These are phyloP conservation scores for Paecilomyces sp. DNA, from an alignment of 2,329 filamentous ascomycete genomes.

Conservation along the genomic window DNA sequence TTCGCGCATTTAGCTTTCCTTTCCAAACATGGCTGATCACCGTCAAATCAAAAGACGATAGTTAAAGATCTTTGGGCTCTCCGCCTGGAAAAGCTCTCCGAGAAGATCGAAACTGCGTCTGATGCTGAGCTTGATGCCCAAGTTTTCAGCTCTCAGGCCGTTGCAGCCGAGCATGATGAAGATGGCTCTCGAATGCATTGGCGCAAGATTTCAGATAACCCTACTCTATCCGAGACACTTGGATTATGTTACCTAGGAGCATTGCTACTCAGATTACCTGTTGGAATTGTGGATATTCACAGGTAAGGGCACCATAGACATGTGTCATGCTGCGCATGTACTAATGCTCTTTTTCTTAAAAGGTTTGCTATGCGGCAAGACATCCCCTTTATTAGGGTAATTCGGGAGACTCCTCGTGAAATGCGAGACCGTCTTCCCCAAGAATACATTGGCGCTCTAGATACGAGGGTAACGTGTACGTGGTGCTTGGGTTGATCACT, in stretches of 20 bases:
- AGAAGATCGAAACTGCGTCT: slow-evolving; percentile 32
- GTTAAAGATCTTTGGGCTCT: slow-evolving; percentile 82
- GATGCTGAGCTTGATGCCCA: slow-evolving; percentile 34
- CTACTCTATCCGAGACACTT: slow-evolving; percentile 67
- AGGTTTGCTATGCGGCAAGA: slow-evolving; percentile 56
- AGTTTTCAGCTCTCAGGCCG: slow-evolving; percentile 54
- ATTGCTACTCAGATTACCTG: slow-evolving; percentile 66
- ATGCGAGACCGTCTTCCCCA: slow-evolving; percentile 39
- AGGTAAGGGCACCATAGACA: slow-evolving; percentile 20
- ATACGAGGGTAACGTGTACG: slow-evolving; percentile 26
- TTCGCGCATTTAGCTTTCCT: not conserved
- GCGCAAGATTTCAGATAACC: slow-evolving; percentile 38
- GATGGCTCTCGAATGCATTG: slow-evolving; percentile 25
- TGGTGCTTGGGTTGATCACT: not conserved
- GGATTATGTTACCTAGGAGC: slow-evolving; percentile 73
- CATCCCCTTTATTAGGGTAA: slow-evolving; percentile 63
- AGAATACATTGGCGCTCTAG: slow-evolving; percentile 32
- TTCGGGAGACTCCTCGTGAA: slow-evolving; percentile 35
- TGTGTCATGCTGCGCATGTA: not conserved
- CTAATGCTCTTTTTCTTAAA: not conserved
- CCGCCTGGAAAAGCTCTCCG: slow-evolving; percentile 53
- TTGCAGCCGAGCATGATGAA: slow-evolving; percentile 39
- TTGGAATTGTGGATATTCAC: slow-evolving; percentile 66
- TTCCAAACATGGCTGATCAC: slow-evolving; percentile 5
- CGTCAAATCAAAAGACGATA: slow-evolving; percentile 38